Base-by-base conservation (phyloP, 2,329 filamentous ascomycete species). In the Harringtonia lauricola region DNA sequence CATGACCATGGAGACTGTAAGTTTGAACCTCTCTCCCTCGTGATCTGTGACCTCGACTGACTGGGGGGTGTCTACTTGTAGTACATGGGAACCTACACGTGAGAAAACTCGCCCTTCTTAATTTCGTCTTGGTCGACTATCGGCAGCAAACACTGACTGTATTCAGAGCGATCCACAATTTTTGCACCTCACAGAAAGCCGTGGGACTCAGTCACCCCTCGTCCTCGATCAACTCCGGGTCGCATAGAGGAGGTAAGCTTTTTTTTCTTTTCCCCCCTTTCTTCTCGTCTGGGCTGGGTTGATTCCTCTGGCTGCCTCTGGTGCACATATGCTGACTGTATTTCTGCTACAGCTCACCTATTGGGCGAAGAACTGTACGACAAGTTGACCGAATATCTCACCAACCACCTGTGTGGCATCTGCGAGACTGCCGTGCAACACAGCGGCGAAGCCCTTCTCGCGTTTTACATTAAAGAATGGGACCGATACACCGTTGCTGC, bases 21-120 rank as follows among this genome's bases (percentile, higher is more conserved):
- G 76, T 45, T 26, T 19, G 10, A 9, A 13, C 14, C 3, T 17
- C 15, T 35, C 8, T 12, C 26, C 8, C 9, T 15, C 17, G 24
- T 24, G 2, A 10, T 30, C 42, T 48, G 39, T 46, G 38, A 28
- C 8, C 21, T 19, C 39, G 39, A 15, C 19, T 38, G 29, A 30
- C 17, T n/a, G n/a, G 8, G 5, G 8, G 8, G 4, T 10, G 7
- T 26, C 15, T 18, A 40, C 12, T 47, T 54, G 28, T 48, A 83
- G 72, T 96, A 96, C 66, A 95, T 96, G 90, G 87, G 86, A 45
- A 80, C 95, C 48, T 96, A 96, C 66, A 95, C 90, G 83, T 87
- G 60, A 53, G 66, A 62, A 45, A 14, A 42, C 17, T 4, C 30
- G 15, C 12, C 7, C 13, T 17, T 14, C n/a, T 18, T 12, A 13